Conservation (phyloP, 2,329 filamentous ascomycete genomes). For the Clarireedia homoeocarpa region DNA sequence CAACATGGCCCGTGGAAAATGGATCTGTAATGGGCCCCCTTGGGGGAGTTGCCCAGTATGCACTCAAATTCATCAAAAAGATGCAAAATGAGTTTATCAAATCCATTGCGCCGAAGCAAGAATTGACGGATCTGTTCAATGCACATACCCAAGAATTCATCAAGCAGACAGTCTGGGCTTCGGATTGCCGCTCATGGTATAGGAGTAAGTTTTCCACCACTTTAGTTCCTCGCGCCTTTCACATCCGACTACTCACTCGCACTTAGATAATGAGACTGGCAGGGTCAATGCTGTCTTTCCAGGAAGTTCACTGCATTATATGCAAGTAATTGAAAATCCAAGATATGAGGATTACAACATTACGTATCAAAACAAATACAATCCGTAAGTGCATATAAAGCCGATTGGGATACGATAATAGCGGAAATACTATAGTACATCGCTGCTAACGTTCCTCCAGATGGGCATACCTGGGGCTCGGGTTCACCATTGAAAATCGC, state of each 20-base stretch:
- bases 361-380: conserved; percentile 28
- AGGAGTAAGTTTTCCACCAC: conserved; percentile 13
- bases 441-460: not conserved
- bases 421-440: too few species aligned
- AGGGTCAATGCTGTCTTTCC: conserved; percentile 42
- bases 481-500: not conserved
- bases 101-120: conserved; percentile 37
- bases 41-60: conserved; percentile 16
- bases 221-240: not conserved
- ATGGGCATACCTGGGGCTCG: conserved; percentile 7
- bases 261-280: conserved; percentile 36
- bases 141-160: conserved; percentile 43
- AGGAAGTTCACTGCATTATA: conserved; percentile 42
- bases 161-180: conserved; percentile 44
- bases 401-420: not conserved
- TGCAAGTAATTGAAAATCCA: conserved; percentile 33
- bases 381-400: not conserved
- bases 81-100: conserved; percentile 41
- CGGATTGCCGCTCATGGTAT: conserved; percentile 28
- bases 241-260: not conserved
- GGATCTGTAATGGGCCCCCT: conserved; percentile 21
- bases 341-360: conserved; percentile 40
- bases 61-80: conserved; percentile 24
- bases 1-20: conserved; percentile 23
- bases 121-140: conserved; percentile 42